Evolutionary conservation across 192 early-diverging fungal species (phyloP).

Genomic region (Diversispora epigaea): DNA sequence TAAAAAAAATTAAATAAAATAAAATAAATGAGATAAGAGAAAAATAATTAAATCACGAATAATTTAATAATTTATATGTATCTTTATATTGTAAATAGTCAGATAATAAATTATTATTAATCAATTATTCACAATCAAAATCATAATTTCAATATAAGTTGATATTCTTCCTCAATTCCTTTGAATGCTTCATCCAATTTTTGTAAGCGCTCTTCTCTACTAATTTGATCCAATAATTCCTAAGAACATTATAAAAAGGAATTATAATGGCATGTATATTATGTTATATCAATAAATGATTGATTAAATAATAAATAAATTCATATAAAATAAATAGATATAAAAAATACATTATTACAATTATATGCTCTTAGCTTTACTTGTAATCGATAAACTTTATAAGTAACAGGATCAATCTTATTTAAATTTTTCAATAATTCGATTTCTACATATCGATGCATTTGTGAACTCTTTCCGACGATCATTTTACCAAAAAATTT

Average conservation of each 20-base stretch:
- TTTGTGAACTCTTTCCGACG: no score
- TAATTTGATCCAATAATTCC: slow-evolving; percentile 67
- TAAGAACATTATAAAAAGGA: slow-evolving; percentile 28
- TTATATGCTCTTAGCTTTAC: slow-evolving; percentile 83
- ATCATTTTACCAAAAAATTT: no score
- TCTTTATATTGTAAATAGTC: slow-evolving; percentile 35
- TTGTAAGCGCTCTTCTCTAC: slow-evolving; percentile 61
- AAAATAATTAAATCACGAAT: no score
- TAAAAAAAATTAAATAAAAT: no score
- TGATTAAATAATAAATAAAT: not conserved
- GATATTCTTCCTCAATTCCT: slow-evolving; percentile 77
- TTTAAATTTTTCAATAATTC: slow-evolving; percentile 62
- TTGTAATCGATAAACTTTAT: slow-evolving; percentile 66
- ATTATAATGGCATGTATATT: not conserved
- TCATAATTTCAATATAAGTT: slow-evolving; percentile 43
- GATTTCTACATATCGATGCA: slow-evolving; percentile 80
- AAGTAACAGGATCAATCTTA: slow-evolving; percentile 46
- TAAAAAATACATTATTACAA: slow-evolving; percentile 63
- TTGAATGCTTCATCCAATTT: slow-evolving; percentile 77
- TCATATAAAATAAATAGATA: not conserved
- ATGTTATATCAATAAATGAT: slow-evolving; percentile 14
- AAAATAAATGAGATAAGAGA: no score
- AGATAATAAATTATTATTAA: no score
- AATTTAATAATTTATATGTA: slow-evolving; percentile 18
- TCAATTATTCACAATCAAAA: slow-evolving; percentile 47